Base-by-base conservation (phyloP, 1,284 basidiomycete species). In the Ustanciosporium gigantosporum region DNA sequence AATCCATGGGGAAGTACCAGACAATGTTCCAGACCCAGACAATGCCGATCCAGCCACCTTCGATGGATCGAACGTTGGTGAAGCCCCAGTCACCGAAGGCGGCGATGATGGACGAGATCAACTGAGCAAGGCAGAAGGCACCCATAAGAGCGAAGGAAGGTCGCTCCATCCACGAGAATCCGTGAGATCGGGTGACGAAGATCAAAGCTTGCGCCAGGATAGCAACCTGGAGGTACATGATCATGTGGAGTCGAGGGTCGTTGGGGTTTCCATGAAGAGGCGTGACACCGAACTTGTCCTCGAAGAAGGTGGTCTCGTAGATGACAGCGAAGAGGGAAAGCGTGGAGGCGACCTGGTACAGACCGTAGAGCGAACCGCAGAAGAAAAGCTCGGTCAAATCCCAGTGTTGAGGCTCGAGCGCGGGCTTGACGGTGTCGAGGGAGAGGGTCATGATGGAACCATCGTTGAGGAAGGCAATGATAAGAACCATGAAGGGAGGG, bases 401-500 rank as follows among this genome's bases (percentile, higher is more conserved):
- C 93, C 93, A 97, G 73, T 88, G 88, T 80, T 97, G 92, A 44
- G 79, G 79, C 46, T 88, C 88, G 80, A 83, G 88, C 41, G 90
- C 92, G 38, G 93, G 93, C 74, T 96, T 81, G 61, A 96, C 93
- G 80, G 93, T 91, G 81, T 97, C 93, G 56, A 96, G 88, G 23
- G 91, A 95, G 66, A 97, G 84, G 11, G 93, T 97, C 92, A 97
- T 96, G 84, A 97, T 71, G 69, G 93, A 95, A 80, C 93, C 93
- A 79, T 96, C 93, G 81, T 97, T 97, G 70, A 96, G 83, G 43
- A 96, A 84, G 56, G 93, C 92, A 69, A 97, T 94, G 81, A 97
- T 90, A 80, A 96, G 88, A 66, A 97, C 87, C 93, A 97, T 96
- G 87, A 97, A 97, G 15, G 93, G 91, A 74, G 93, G 93, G 90